Evolutionary conservation across 176 grass and related monocot species (phyloP), one percentile per base, ranked within the genome.

Genomic region (Oryza glumipatula): DNA sequence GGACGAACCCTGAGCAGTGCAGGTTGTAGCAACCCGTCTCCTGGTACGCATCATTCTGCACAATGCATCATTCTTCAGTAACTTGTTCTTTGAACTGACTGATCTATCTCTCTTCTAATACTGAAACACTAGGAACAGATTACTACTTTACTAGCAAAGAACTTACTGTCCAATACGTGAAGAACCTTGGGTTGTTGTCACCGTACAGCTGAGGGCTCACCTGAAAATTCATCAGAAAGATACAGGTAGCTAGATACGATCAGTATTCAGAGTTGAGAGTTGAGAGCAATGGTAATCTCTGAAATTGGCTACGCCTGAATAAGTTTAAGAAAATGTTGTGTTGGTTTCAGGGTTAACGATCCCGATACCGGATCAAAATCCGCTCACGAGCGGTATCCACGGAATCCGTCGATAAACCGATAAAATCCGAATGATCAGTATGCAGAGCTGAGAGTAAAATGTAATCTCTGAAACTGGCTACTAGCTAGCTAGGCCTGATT

Each of bases 151-250:
- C 28, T 36, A 36, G 4, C 5, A 36, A 5, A 4, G 35, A 35
- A 61, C 93, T 88, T 90, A 98, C 93, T 3, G 97, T 96, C 97
- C 97, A 96, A 75, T 99, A 99, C 0, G 94, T 92, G 94, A 99
- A 99, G 90, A 99, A 94, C 56, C 97, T 88, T 6, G 97, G 94
- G 22, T 68, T 86, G 76, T 74, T 77, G 84, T 99, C 97, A 3
- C 97, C 97, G 38, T 99, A 99, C 6, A 96, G 88, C 77, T 94
- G 71, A 21, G 97, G 97, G 84, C 97, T 99, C 22, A 94, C 89
- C 95, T 94, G 87, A 88, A 77, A 67, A 9, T 19, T 33, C 54
- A 74, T 41, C 35, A 22, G 17, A 64, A 58, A 21, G 16, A 58
- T 16, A 58, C 17, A 58, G 19, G 52, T 1, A 21, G 28, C 28